Evolutionary conservation across 768 basidiomycete species (phyloP).

Genomic region (Podaxis sp.): DNA sequence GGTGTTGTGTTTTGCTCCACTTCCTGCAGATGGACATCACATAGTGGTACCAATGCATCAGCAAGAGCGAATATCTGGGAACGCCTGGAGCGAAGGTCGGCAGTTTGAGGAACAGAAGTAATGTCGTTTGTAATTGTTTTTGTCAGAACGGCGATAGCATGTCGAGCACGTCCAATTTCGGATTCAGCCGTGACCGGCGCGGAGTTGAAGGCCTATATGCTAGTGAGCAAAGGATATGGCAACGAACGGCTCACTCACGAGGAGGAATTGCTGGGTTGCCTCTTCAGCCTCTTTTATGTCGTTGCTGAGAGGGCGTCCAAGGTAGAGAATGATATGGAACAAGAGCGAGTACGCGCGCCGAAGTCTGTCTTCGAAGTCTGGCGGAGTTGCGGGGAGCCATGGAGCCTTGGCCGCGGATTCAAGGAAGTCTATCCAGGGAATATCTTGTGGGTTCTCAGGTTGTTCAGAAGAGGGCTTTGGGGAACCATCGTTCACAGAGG

Average conservation of each 20-base stretch:
- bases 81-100: slow-evolving; percentile 5
- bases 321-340: slow-evolving; percentile 12
- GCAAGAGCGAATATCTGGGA: slow-evolving; percentile 8
- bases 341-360: slow-evolving; percentile 9
- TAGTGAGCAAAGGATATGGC: not conserved
- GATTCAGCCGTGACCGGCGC: slow-evolving; percentile 9
- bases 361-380: slow-evolving; percentile 5
- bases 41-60: slow-evolving; percentile 5
- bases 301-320: slow-evolving; percentile 4
- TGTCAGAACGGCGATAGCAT: not conserved
- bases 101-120: not conserved
- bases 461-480: not conserved
- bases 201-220: slow-evolving; percentile 8
- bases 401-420: slow-evolving; percentile 10
- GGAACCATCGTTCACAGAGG: not conserved
- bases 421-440: slow-evolving; percentile 12
- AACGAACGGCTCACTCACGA: not conserved
- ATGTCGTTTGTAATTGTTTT: slow-evolving; percentile 7
- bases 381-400: slow-evolving; percentile 12
- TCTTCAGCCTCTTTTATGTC: not conserved
- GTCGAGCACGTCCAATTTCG: slow-evolving; percentile 16
- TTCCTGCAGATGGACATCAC: slow-evolving; percentile 8
- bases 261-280: not conserved
- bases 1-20: not conserved
- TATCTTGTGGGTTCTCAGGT: not conserved